Evolutionary conservation across 805 yeast species (phyloP).

Genomic region (Saturnispora gosingensis): DNA sequence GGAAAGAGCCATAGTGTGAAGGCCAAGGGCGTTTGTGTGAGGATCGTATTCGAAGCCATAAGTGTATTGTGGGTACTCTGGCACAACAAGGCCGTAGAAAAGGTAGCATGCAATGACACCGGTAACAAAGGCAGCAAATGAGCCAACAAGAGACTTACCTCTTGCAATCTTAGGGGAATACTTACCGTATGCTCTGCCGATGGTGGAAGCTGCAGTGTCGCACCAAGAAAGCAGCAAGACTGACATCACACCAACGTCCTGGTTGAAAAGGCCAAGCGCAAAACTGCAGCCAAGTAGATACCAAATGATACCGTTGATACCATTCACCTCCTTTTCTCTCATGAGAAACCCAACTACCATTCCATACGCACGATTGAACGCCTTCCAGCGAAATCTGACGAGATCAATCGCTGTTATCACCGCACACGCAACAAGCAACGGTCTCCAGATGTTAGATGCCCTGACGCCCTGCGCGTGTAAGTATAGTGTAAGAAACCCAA

Average conservation of each 20-base stretch:
- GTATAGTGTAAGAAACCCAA: slow-evolving; percentile 73
- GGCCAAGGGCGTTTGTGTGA: slow-evolving; percentile 45
- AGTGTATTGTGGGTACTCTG: slow-evolving; percentile 47
- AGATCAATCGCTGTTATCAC: slow-evolving; percentile 55
- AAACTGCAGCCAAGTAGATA: slow-evolving; percentile 70
- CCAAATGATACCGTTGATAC: slow-evolving; percentile 81
- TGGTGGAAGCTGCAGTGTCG: slow-evolving; percentile 92
- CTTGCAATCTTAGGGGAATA: slow-evolving; percentile 68
- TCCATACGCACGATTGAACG: slow-evolving; percentile 62
- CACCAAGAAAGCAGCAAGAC: slow-evolving; percentile 88
- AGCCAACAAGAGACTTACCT: slow-evolving; percentile 84
- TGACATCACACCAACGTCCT: slow-evolving; percentile 72
- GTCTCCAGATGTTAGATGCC: slow-evolving; percentile 47
- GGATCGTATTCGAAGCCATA: slow-evolving; percentile 50
- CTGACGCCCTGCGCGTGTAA: slow-evolving; percentile 57
- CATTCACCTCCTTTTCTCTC: slow-evolving; percentile 69
- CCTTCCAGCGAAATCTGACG: slow-evolving; percentile 50
- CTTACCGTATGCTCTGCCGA: slow-evolving; percentile 81
- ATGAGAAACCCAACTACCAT: slow-evolving; percentile 67
- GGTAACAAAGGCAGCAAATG: slow-evolving; percentile 70
- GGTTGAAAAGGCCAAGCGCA: slow-evolving; percentile 61
- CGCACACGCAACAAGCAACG: slow-evolving; percentile 46
- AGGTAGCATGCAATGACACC: slow-evolving; percentile 61
- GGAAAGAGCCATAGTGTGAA: slow-evolving; percentile 45
- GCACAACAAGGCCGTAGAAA: slow-evolving; percentile 67